Evolutionary conservation across 2,329 filamentous ascomycete genomes (phyloP), one percentile per base, ranked within the genome.

Genomic region (Ceratocystis cacaofunesta): DNA sequence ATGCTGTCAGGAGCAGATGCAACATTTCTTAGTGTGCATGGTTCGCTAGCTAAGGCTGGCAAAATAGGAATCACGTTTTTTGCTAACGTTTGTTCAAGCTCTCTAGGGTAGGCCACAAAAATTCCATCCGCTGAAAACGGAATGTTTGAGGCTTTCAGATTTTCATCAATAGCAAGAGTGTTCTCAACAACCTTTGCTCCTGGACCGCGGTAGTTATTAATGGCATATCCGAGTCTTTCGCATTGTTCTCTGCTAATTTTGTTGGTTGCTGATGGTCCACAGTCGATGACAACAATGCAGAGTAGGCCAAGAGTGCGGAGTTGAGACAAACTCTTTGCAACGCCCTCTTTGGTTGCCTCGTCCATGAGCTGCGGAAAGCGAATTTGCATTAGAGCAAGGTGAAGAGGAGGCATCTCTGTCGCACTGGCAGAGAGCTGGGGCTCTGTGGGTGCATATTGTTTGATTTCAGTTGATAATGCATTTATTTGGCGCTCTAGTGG

Each of bases 361-460:
- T 89, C 81, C 60, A 95, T 80, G 1, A 79, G 75, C 70, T 95
- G 86, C 0, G 90, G 87, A 55, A 83, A 82, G 64, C 88, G 84
- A 65, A 99, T 79, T 75, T 95, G 96, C 69, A 96, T 85, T 66
- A 99, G 77, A 17, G 94, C 92, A 66, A 96, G 80, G 74, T 96
- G 74, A 55, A 77, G 69, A 30, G 74, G 75, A 46, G 74, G 70
- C 48, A 72, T 68, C 3, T 65, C 58, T 5, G n/a, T 22, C 19
- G 1, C 12, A 8, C 19, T 22, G 7, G 52, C 65, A 15, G 55
- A 15, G 12, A 41, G 36, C 41, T 32, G 19, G 43, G 43, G 69
- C 71, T 67, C 65, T 64, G 65, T 68, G 69, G 70, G 65, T 22
- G 15, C 19, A 30, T 41, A 22, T 10, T 57, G 41, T 64, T 25